phyloP scores from a whole-genome alignment of 306 rosid species.

The Oxytropis ochrocephala region DNA sequence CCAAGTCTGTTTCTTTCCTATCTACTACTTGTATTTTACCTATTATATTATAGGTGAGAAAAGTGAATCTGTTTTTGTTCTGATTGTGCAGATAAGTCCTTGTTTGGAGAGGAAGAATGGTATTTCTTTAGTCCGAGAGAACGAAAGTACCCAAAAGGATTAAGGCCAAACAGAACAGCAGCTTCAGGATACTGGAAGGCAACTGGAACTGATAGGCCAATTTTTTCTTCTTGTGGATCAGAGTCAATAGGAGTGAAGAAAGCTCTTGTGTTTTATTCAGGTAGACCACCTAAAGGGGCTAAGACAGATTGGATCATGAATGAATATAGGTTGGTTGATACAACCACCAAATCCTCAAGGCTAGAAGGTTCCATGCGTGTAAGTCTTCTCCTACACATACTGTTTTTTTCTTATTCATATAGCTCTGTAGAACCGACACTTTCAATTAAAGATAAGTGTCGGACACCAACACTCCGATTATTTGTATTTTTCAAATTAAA shows the following conservation, averaged over 20 bases:
- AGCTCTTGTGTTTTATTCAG: slow-evolving; percentile 55
- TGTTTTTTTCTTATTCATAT: neutral
- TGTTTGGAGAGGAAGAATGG: slow-evolving; percentile 74
- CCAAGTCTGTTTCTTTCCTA: slow-evolving; percentile 42
- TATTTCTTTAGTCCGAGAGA: slow-evolving; percentile 70
- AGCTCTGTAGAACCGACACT: no score
- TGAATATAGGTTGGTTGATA: slow-evolving; percentile 50
- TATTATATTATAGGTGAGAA: neutral
- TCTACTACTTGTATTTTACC: slow-evolving; percentile 13
- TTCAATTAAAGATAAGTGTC: no score
- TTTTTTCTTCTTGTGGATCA: slow-evolving; percentile 41
- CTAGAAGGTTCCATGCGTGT: slow-evolving; percentile 67
- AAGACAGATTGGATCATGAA: slow-evolving; percentile 71
- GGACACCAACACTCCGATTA: no score
- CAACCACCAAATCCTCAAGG: slow-evolving; percentile 25
- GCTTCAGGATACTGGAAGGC: slow-evolving; percentile 76
- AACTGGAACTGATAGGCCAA: slow-evolving; percentile 62
- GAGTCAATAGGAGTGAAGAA: slow-evolving; percentile 61
- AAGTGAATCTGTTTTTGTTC: neutral
- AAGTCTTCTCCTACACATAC: slow-evolving; percentile 7
- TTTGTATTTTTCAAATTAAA: no score
- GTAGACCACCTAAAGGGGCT: slow-evolving; percentile 46
- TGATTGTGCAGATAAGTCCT: slow-evolving; percentile 51
- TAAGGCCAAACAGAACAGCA: slow-evolving; percentile 66
- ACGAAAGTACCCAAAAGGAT: slow-evolving; percentile 58